Evolutionary conservation across 148 eudicot species (phyloP).

Genomic region (Spergularia marina): DNA sequence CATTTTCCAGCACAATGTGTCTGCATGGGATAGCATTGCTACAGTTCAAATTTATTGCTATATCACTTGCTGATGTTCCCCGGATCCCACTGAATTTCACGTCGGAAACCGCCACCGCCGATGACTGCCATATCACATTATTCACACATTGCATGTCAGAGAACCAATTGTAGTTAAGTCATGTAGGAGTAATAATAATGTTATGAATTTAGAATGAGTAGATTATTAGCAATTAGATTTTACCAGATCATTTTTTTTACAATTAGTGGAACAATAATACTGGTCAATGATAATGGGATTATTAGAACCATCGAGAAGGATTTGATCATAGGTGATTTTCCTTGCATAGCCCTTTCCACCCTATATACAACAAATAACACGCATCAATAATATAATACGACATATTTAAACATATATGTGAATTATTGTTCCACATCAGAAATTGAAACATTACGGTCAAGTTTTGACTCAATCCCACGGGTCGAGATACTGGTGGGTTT

Average conservation of each 20-base stretch:
- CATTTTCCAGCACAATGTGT: not conserved
- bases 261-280: constrained; percentile 27
- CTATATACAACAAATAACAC: constrained; percentile 6
- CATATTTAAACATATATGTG: too few relatives aligned
- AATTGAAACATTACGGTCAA: too few relatives aligned
- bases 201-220: too few relatives aligned
- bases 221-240: too few relatives aligned
- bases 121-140: not conserved
- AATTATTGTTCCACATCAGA: too few relatives aligned
- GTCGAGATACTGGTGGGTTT: too few relatives aligned
- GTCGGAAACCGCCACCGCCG: constrained; percentile 6
- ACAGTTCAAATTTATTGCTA: constrained; percentile 22
- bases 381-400: too few relatives aligned
- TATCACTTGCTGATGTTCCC: constrained; percentile 14
- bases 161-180: too few relatives aligned
- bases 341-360: constrained; percentile 55
- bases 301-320: constrained; percentile 25
- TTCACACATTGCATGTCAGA: not conserved
- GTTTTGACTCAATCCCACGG: too few relatives aligned
- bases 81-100: constrained; percentile 12
- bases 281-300: constrained; percentile 58
- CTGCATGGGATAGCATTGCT: constrained; percentile 10
- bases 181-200: too few relatives aligned
- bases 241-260: too few relatives aligned
- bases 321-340: constrained; percentile 36